phyloP scores from a whole-genome alignment of 148 eudicot genomes.

The Amaranthus cruentus region DNA sequence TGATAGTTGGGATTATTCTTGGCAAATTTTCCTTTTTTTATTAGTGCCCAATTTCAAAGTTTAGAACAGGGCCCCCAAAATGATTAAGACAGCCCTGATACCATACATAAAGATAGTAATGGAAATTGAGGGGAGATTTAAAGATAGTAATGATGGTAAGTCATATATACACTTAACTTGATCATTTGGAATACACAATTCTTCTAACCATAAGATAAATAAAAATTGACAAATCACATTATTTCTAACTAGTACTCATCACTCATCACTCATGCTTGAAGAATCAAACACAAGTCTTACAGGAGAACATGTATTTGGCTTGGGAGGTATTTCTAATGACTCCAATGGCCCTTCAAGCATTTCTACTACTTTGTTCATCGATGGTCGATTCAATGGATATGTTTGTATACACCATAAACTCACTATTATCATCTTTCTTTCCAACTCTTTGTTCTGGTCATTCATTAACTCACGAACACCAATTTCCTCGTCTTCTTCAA shows the following conservation, averaged over 20 bases:
- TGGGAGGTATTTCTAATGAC: not conserved
- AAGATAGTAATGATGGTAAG: no score
- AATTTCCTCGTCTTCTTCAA: conserved; percentile 4
- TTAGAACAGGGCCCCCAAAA: no score
- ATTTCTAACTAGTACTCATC: not conserved
- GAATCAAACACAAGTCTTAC: not conserved
- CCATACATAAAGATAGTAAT: no score
- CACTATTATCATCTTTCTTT: conserved; percentile 12
- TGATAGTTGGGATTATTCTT: no score
- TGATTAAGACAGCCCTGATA: no score
- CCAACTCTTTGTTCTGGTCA: not conserved
- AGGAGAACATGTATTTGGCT: not conserved
- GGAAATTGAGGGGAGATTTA: no score
- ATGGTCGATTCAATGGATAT: not conserved
- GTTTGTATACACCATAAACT: conserved; percentile 13
- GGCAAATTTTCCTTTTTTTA: no score
- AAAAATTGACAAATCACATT: no score
- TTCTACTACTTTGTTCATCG: conserved; percentile 11
- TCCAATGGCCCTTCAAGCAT: conserved; percentile 5
- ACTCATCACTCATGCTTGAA: not conserved
- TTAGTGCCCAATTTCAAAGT: no score
- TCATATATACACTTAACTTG: no score
- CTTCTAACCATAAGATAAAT: no score
- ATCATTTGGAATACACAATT: no score
- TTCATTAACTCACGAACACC: not conserved